phyloP scores from a whole-genome alignment of 768 basidiomycete species.

The Boletus pseudopeckii region DNA sequence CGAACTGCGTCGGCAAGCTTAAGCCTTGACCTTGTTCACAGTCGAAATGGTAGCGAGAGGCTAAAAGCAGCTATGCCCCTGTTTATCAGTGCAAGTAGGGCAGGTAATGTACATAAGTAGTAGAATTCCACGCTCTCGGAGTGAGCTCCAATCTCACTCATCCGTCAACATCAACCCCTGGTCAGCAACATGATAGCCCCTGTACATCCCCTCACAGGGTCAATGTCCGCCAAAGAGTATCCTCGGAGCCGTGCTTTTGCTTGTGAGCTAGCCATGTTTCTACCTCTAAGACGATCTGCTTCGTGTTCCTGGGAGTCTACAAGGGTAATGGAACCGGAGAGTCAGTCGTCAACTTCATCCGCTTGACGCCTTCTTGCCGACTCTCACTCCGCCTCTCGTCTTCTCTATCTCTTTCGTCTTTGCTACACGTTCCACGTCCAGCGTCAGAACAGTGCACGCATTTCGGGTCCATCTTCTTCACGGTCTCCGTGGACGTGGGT shows the following conservation, averaged over 20 bases:
- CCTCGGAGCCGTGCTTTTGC: background rate
- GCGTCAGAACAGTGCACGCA: background rate
- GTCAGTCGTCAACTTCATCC: conserved; percentile 3
- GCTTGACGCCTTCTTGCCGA: conserved; percentile 6
- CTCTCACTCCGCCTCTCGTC: background rate
- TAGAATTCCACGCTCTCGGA: too few relatives aligned
- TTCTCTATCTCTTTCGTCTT: background rate
- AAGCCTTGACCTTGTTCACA: too few relatives aligned
- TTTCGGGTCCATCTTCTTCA: conserved; percentile 2
- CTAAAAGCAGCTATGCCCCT: too few relatives aligned
- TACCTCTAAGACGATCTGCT: background rate
- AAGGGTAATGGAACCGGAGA: background rate
- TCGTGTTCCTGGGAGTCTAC: background rate
- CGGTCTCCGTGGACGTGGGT: background rate
- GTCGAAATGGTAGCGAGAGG: too few relatives aligned
- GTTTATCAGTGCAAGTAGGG: too few relatives aligned
- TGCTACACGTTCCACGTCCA: background rate
- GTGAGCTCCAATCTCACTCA: background rate
- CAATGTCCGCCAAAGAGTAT: background rate
- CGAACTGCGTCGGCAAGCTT: too few relatives aligned
- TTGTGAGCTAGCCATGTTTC: background rate
- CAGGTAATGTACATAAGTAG: too few relatives aligned
- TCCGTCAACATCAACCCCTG: background rate
- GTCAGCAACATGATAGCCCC: too few relatives aligned
- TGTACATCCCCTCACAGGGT: background rate